phyloP scores from a whole-genome alignment of 768 basidiomycete species.

The Collybiopsis luxurians region DNA sequence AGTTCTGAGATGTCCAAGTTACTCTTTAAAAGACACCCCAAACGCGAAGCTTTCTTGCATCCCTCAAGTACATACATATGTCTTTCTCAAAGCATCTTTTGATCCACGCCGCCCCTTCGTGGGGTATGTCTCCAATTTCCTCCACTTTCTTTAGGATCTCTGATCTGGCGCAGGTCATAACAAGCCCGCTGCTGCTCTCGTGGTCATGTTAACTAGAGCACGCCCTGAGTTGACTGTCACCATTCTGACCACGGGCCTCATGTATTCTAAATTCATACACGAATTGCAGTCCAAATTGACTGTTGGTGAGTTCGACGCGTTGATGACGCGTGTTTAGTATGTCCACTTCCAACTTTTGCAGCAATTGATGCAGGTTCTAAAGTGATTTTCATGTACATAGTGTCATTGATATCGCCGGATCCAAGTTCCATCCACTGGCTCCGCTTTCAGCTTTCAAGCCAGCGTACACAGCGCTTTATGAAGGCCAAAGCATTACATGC shows the following conservation, averaged over 20 bases:
- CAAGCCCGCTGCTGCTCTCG: background rate
- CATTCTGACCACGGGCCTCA: background rate
- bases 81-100: too few relatives aligned
- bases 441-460: background rate
- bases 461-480: background rate
- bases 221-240: background rate
- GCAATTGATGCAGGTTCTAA: background rate
- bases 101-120: too few relatives aligned
- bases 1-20: too few relatives aligned
- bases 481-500: background rate
- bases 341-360: background rate
- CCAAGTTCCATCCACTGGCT: background rate
- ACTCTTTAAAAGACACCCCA: too few relatives aligned
- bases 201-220: background rate
- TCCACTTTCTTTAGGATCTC: too few relatives aligned
- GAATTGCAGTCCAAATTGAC: background rate
- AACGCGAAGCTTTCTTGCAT: too few relatives aligned
- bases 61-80: too few relatives aligned
- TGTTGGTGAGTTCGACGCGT: background rate
- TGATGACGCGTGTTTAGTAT: background rate
- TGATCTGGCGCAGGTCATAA: background rate
- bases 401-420: background rate
- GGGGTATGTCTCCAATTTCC: too few relatives aligned
- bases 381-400: background rate
- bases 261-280: background rate